phyloP scores from a whole-genome alignment of 2,329 filamentous ascomycete genomes.

The Arthrinium puccinioides region DNA sequence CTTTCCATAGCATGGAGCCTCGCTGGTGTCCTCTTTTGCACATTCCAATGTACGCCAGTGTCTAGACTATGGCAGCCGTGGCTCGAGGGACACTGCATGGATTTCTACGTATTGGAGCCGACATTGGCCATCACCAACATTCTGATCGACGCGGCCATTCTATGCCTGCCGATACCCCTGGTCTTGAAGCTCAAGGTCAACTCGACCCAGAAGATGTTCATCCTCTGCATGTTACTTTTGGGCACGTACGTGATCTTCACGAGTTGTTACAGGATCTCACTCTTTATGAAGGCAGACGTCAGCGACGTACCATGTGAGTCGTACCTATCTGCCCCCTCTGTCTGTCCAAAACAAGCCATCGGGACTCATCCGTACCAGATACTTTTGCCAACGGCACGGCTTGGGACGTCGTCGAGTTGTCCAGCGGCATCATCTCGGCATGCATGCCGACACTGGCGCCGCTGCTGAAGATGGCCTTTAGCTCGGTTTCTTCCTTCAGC shows the following conservation, averaged over 20 bases:
- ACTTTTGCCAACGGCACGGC: neutral
- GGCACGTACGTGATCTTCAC: neutral
- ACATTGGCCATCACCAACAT: neutral
- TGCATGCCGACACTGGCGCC: neutral
- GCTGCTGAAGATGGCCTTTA: slow-evolving; percentile 38
- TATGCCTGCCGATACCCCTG: neutral
- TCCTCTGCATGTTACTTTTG: neutral
- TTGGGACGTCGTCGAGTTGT: slow-evolving; percentile 1
- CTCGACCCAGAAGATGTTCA: neutral
- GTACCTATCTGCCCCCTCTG: neutral
- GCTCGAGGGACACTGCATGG: neutral
- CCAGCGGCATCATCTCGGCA: slow-evolving; percentile 1
- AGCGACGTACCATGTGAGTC: neutral
- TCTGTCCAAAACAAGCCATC: neutral
- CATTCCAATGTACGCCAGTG: neutral
- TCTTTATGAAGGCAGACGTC: neutral
- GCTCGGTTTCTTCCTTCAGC: neutral
- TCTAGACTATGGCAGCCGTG: neutral
- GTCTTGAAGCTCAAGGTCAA: neutral
- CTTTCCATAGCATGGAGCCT: neutral
- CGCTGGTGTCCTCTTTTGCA: neutral
- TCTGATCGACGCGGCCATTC: neutral
- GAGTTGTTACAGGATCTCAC: neutral
- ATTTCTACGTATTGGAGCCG: neutral
- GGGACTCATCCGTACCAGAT: neutral